Evolutionary conservation across 768 basidiomycete species (phyloP), one percentile per base, ranked within the genome.

Genomic region (Trametes cinnabarina): DNA sequence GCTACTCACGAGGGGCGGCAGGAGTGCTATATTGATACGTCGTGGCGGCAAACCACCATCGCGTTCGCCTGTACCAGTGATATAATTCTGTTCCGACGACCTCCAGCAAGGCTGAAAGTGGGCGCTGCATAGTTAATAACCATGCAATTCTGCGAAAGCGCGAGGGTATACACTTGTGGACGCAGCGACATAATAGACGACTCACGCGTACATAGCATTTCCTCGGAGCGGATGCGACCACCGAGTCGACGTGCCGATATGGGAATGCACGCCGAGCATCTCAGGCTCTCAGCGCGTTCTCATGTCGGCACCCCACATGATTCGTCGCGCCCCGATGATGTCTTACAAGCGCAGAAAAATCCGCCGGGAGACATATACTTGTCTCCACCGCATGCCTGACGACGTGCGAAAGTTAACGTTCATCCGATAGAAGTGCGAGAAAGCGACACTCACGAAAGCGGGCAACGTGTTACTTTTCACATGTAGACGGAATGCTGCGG

Each of bases 381-480:
- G 26, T 14, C 11, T 9, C 19, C n/a, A 44, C 19, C 47, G 20
- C 40, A 47, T 40, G 40, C 46, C 47, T 55, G 34, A 37, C 37
- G 28, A 47, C 54, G 54, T 55, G 54, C 54, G 54, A 55, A 55
- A 30, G 12, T 47, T 25, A 47, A 55, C 9, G 54, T 47, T 47
- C 47, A 28, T 23, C 14, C 34, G 44, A 43, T 1, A 37, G 34
- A 43, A 41, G 25, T 47, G 39, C 46, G 46, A 47, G 46, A 47
- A 46, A 41, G 15, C 23, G 2, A 22, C 26, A 22, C 26, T 48
- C 22, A 37, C 44, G 23, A 20, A 47, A 55, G 47, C 11, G 26
- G 35, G 9, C 46, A 32, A 40, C 22, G 39, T 41, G 37, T 32
- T 37, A 23, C 6, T 39, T 47, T 55, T 55, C 54, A 39, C 54